phyloP scores from a whole-genome alignment of 1,139 yeast species.

The Sugiyamaella pinicola region DNA sequence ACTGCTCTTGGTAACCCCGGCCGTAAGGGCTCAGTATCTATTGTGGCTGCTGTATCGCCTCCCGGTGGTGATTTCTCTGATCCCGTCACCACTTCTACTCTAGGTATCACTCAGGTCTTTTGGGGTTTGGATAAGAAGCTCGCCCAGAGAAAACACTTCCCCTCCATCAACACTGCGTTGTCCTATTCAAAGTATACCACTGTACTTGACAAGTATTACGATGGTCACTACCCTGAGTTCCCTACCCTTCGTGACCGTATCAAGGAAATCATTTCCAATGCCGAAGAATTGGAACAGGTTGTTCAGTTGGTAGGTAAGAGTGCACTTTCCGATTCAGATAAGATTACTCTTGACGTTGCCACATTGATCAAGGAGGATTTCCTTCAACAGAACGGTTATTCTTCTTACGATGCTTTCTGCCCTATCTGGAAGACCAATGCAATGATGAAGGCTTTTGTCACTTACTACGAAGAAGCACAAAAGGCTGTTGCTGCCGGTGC shows the following conservation, averaged over 20 bases:
- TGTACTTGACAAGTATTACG: slow-evolving; percentile 84
- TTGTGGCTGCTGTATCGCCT: slow-evolving; percentile 99
- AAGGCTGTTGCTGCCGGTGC: slow-evolving; percentile 95
- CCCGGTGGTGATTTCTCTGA: slow-evolving; percentile 99
- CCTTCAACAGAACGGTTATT: slow-evolving; percentile 98
- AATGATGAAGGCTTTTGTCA: slow-evolving; percentile 93
- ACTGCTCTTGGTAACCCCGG: slow-evolving; percentile 94
- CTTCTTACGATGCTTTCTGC: slow-evolving; percentile 96
- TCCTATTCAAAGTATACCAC: slow-evolving; percentile 96
- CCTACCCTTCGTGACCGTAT: slow-evolving; percentile 86
- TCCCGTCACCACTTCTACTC: slow-evolving; percentile 97
- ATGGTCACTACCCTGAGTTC: slow-evolving; percentile 84
- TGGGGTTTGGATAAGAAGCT: slow-evolving; percentile 99
- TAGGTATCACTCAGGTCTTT: slow-evolving; percentile 98
- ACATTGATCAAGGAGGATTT: slow-evolving; percentile 92
- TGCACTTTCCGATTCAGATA: slow-evolving; percentile 93
- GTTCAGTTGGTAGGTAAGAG: slow-evolving; percentile 99
- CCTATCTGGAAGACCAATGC: slow-evolving; percentile 99
- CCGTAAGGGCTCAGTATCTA: slow-evolving; percentile 94
- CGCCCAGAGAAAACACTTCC: slow-evolving; percentile 99
- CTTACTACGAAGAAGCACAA: slow-evolving; percentile 96
- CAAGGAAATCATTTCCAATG: slow-evolving; percentile 90
- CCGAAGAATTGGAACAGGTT: slow-evolving; percentile 98
- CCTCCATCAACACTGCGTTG: slow-evolving; percentile 92
- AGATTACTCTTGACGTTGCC: slow-evolving; percentile 93